Evolutionary conservation across 176 grass and related monocot species (phyloP).

Genomic region (Aegilops bicornis): DNA sequence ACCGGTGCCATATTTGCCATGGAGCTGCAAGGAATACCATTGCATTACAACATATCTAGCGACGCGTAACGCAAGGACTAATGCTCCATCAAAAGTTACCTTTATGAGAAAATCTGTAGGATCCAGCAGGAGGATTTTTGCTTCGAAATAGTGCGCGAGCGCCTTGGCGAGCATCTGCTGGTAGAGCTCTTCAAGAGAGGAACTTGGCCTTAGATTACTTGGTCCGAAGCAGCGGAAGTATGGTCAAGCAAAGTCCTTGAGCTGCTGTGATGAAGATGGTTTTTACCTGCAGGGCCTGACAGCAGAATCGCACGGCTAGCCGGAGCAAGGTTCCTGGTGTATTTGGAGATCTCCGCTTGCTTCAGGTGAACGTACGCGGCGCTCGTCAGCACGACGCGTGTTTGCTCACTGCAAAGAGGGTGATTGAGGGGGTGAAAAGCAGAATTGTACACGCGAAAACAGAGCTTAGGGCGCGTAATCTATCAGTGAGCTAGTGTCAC

Average conservation of each 20-base stretch:
- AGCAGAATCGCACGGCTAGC: conserved; percentile 85
- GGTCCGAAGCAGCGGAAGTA: conserved; percentile 1
- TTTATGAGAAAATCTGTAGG: conserved; percentile 87
- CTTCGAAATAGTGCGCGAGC: conserved; percentile 82
- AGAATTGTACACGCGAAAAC: neutral
- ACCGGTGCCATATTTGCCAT: conserved; percentile 71
- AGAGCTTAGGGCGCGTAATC: neutral
- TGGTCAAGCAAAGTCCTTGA: neutral
- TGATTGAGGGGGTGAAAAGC: neutral
- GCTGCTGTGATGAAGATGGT: neutral
- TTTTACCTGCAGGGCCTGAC: conserved; percentile 87
- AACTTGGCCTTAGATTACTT: conserved; percentile 28
- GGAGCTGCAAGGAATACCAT: conserved; percentile 47
- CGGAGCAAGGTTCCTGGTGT: conserved; percentile 90
- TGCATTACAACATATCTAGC: neutral
- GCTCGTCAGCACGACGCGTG: conserved; percentile 84
- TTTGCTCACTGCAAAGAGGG: conserved; percentile 68
- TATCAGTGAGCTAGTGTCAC: neutral
- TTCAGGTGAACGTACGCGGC: conserved; percentile 93
- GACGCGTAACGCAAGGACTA: neutral
- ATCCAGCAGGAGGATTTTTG: conserved; percentile 86
- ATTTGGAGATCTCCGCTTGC: conserved; percentile 78
- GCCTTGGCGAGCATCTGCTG: conserved; percentile 97
- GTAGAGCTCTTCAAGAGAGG: conserved; percentile 77
- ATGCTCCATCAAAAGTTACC: conserved; percentile 37